phyloP scores from a whole-genome alignment of 2,329 filamentous ascomycete species.

The Zasmidium citrigriseum region DNA sequence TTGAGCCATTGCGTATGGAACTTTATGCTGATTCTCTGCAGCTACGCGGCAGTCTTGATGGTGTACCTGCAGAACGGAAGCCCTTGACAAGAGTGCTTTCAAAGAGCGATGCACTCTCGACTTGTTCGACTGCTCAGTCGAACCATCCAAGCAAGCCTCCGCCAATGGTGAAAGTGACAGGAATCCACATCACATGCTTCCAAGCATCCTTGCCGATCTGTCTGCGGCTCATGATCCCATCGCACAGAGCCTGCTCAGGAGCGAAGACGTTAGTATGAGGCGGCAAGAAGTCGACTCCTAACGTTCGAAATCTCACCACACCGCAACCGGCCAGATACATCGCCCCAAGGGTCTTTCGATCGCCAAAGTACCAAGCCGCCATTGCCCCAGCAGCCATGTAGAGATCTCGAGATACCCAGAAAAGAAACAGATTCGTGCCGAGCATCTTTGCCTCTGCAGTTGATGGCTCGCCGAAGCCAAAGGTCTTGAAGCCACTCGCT shows the following conservation, averaged over 20 bases:
- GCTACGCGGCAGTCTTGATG: slow-evolving; percentile 19
- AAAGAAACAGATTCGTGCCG: not conserved
- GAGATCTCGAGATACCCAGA: slow-evolving; percentile 3
- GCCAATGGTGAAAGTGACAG: not conserved
- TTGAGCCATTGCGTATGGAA: not conserved
- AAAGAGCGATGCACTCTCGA: too few species aligned
- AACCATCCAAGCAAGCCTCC: not conserved
- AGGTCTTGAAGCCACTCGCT: not conserved
- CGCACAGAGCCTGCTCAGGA: not conserved
- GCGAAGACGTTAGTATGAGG: not conserved
- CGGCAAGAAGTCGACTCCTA: too few species aligned
- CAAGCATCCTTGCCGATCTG: not conserved
- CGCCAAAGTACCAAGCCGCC: not conserved
- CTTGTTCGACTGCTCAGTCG: too few species aligned
- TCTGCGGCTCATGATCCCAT: not conserved
- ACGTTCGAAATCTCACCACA: not conserved
- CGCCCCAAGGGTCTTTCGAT: not conserved
- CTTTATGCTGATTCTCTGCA: not conserved
- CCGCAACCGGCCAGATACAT: not conserved
- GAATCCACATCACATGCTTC: not conserved
- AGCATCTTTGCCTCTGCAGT: not conserved
- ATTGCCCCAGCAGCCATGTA: not conserved
- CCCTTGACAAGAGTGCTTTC: not conserved
- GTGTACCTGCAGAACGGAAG: slow-evolving; percentile 8
- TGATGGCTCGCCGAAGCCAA: not conserved